Percentiles rank a stretch among this genome's conserved stretches.
These are phyloP conservation scores for Cyclotella choctawhatcheeana DNA, from an alignment of 108 stramenopile genomes.

Conservation along the genomic window DNA sequence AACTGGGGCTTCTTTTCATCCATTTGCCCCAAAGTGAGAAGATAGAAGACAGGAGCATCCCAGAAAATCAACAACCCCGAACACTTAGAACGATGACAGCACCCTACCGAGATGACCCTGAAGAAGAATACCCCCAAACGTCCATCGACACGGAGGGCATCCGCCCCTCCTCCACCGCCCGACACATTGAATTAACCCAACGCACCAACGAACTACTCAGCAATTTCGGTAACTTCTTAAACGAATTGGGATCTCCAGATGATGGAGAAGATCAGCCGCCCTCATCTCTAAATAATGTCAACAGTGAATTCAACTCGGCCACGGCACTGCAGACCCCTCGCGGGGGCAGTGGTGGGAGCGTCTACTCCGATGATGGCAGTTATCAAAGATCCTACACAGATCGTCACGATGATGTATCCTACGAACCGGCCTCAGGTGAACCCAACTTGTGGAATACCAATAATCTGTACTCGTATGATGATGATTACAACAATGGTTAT, in stretches of 20 bases:
- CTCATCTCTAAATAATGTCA: not conserved
- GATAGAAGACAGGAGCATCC: no score
- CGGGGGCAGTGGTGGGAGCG: not conserved
- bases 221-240: constrained; percentile 8
- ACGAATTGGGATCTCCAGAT: constrained; percentile 8
- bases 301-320: not conserved
- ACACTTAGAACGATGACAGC: no score
- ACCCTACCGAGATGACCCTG: constrained; percentile 3
- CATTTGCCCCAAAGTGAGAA: no score
- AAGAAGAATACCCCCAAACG: constrained; percentile 6
- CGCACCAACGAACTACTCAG: constrained; percentile 17
- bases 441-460: constrained; percentile 1
- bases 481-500: not conserved
- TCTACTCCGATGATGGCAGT: not conserved
- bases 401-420: constrained; percentile 8
- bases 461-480: no score
- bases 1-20: no score
- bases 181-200: constrained; percentile 18
- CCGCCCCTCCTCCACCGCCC: not conserved
- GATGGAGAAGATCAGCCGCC: not conserved
- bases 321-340: not conserved
- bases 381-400: not conserved
- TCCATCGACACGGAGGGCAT: not conserved
- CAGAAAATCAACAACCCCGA: no score
- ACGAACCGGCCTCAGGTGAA: not conserved